phyloP scores from a whole-genome alignment of 352 stramenopile species.

The Phytophthora lateralis region DNA sequence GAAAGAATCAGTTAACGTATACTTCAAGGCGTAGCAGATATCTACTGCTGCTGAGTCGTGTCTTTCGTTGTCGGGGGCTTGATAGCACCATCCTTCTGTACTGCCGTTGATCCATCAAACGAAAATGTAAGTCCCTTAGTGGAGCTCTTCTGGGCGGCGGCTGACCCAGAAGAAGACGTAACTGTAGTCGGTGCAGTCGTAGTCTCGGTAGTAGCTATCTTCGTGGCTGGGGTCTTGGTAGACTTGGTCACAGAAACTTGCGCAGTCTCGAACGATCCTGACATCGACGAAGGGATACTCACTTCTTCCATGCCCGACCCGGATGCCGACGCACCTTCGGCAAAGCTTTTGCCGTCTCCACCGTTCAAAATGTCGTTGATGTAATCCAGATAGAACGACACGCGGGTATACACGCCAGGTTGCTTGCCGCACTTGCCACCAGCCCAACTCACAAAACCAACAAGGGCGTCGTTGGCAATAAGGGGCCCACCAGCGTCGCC shows the following conservation, averaged over 20 bases:
- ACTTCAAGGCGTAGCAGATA: too few species aligned
- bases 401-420: conserved; percentile 59
- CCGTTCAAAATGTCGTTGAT: conserved; percentile 50
- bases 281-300: neutral
- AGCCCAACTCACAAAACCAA: conserved; percentile 66
- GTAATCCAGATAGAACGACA: conserved; percentile 55
- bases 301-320: conserved; percentile 5
- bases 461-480: conserved; percentile 45
- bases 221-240: neutral
- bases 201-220: conserved; percentile 6
- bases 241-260: neutral
- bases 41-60: conserved; percentile 12
- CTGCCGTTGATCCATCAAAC: conserved; percentile 22
- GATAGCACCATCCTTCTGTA: conserved; percentile 1
- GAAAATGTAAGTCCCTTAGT: conserved; percentile 22
- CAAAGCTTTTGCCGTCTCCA: conserved; percentile 21
- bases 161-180: conserved; percentile 5
- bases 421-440: conserved; percentile 50
- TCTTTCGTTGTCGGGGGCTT: conserved; percentile 2
- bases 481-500: conserved; percentile 69
- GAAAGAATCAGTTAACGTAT: too few species aligned
- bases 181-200: conserved; percentile 1
- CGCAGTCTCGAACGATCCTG: conserved; percentile 1
- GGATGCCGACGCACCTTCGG: neutral
- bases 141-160: conserved; percentile 6